Conservation (phyloP, 1,284 basidiomycete species). For the Cryptococcus jaspeensis region DNA sequence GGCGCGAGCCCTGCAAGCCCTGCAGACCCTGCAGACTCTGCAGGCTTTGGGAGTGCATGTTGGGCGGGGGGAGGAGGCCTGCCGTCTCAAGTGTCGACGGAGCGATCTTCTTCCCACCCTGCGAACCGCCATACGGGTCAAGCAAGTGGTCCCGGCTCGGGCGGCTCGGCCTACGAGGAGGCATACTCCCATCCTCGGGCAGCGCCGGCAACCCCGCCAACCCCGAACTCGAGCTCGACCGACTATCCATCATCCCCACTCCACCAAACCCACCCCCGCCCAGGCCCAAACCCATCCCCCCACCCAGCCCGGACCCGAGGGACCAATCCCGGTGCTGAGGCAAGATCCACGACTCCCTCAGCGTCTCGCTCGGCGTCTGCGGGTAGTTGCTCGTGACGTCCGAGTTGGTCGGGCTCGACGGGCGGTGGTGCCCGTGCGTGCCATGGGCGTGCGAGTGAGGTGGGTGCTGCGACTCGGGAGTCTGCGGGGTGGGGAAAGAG, state of each 20-base stretch:
- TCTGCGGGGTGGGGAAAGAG: constrained; percentile 5
- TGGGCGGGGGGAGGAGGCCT: constrained; percentile 5
- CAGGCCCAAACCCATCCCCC: background rate
- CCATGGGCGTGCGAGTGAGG: no score
- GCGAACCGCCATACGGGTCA: constrained; percentile 1
- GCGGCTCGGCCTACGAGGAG: background rate
- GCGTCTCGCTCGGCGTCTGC: constrained; percentile 30
- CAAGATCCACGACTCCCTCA: constrained; percentile 23
- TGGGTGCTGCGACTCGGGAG: constrained; percentile 17
- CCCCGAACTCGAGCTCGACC: constrained; percentile 15
- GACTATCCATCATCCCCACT: constrained; percentile 9
- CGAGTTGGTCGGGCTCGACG: constrained; percentile 34
- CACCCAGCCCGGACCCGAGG: background rate
- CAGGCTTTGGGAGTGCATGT: background rate
- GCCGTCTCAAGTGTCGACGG: constrained; percentile 1
- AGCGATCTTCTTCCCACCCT: background rate
- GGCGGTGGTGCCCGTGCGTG: background rate
- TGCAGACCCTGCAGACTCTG: background rate
- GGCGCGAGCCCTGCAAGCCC: background rate
- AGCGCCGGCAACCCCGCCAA: constrained; percentile 3
- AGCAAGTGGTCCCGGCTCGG: constrained; percentile 3
- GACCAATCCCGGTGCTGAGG: constrained; percentile 9
- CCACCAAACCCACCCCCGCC: background rate
- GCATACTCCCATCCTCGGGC: constrained; percentile 5
- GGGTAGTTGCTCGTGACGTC: constrained; percentile 33